A percentile compares a stretch with the other conserved stretches of the same genome.
Evolutionary conservation across 2,329 filamentous ascomycete genomes (phyloP).

Genomic region (Apiospora rasikravindrae): DNA sequence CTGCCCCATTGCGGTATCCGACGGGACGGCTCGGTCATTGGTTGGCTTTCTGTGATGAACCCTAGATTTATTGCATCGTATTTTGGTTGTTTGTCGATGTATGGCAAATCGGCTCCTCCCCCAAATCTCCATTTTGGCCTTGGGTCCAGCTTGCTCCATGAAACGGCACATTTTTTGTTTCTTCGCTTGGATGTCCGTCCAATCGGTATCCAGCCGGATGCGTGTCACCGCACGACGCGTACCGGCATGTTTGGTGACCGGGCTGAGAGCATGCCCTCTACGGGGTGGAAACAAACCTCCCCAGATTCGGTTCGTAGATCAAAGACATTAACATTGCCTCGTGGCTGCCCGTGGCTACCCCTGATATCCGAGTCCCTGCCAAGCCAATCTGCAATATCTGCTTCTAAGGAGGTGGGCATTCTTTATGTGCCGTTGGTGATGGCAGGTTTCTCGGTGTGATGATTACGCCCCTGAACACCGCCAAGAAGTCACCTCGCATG

Average conservation of each 20-base stretch:
- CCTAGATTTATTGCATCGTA: background rate
- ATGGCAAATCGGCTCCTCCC: background rate
- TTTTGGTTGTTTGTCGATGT: background rate
- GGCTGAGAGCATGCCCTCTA: background rate
- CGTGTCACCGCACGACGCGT: conserved; percentile 9
- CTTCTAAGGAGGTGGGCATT: background rate
- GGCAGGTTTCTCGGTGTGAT: background rate
- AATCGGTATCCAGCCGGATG: conserved; percentile 10
- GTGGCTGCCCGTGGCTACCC: background rate
- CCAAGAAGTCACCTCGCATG: background rate
- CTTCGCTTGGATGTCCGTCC: background rate
- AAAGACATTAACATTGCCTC: background rate
- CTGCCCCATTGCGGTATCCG: background rate
- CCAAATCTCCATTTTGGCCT: background rate
- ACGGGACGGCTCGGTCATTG: background rate
- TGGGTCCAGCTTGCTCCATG: conserved; percentile 6
- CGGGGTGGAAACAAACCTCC: background rate
- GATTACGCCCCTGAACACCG: background rate
- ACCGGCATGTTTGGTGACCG: background rate
- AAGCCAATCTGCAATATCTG: no score
- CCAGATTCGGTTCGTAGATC: background rate
- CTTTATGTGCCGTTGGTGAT: background rate
- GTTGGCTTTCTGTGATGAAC: background rate
- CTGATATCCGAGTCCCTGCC: background rate
- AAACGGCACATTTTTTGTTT: background rate